Base-by-base conservation (phyloP, 2,329 filamentous ascomycete species). In the Alternaria arborescens region DNA sequence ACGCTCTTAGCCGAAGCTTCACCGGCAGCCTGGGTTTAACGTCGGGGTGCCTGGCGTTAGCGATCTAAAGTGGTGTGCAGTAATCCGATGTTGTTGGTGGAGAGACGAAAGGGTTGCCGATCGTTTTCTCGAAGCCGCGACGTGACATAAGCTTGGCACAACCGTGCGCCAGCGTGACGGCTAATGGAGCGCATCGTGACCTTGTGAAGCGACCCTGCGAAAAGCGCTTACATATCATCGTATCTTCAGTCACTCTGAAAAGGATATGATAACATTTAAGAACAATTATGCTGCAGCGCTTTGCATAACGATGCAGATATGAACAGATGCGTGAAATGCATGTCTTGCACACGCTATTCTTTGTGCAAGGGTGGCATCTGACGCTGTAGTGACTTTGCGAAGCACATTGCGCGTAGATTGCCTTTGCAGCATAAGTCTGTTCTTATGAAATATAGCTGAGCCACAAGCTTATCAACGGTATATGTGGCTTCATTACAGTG, bases 21-120 rank as follows among this genome's bases (percentile, higher is more conserved):
- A 20, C 47, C 48, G 53, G 46, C 52, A 28, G 30, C 43, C 55
- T 48, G 58, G 58, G 30, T 38, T 50, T 5, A 41, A 50, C n/a
- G 57, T 56, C 36, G 53, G 53, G 56, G 63, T 64, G 42, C 65
- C 62, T 65, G 58, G 32, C 53, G 55, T 60, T 66, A 40, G 52
- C 20, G 46, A 41, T 44, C 7, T 18, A 34, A 24, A 52, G 53
- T 62, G 66, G 60, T 63, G 66, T 63, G 64, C 47, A 61, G 46
- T 36, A 38, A 54, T 32, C 5, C 32, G 22, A 47, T 58, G 58
- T 43, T 52, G 66, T 67, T 68, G 64, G 66, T 59, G 50, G 62
- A 63, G 48, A 56, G 18, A 18, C 22, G 47, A 30, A 30, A 36
- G 53, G 52, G 14, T 60, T 56, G 64, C 47, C 53, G 62, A 60